Percentiles rank a stretch among this genome's conserved stretches.
phyloP scores from a whole-genome alignment of 768 basidiomycete species.

The Pleurotus platypus region DNA sequence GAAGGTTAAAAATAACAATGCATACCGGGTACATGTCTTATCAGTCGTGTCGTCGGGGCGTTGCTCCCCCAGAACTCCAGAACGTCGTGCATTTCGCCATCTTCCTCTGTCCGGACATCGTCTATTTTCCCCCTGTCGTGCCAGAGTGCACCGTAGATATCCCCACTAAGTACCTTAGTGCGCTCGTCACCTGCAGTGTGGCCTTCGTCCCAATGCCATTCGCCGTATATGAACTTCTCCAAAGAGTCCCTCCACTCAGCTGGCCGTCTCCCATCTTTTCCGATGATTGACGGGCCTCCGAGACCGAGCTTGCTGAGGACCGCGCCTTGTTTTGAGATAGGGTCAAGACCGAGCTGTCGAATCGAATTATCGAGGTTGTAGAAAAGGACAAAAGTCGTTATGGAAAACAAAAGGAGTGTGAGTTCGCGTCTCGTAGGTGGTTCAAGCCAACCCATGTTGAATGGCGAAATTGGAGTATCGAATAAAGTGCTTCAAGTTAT shows the following conservation, averaged over 20 bases:
- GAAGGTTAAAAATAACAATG: not conserved
- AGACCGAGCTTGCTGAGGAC: constrained; percentile 37
- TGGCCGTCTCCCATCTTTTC: constrained; percentile 44
- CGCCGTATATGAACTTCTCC: constrained; percentile 63
- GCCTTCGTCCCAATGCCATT: constrained; percentile 64
- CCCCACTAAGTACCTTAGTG: constrained; percentile 32
- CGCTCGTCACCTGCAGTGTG: constrained; percentile 57
- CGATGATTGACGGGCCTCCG: constrained; percentile 31
- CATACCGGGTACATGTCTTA: constrained; percentile 66
- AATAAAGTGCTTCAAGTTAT: too few relatives aligned
- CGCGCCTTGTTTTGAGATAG: constrained; percentile 30
- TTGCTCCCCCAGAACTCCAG: constrained; percentile 52
- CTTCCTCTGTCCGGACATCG: constrained; percentile 15
- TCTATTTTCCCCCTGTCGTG: constrained; percentile 24
- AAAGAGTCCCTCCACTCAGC: constrained; percentile 52
- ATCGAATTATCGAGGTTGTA: constrained; percentile 73
- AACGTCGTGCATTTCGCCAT: constrained; percentile 49
- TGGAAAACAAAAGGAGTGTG: constrained; percentile 60
- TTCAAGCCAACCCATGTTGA: constrained; percentile 54
- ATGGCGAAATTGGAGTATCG: too few relatives aligned
- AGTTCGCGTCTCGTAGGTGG: constrained; percentile 75
- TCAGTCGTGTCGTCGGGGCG: constrained; percentile 51
- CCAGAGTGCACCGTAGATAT: constrained; percentile 2
- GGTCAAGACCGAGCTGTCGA: constrained; percentile 44
- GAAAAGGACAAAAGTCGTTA: constrained; percentile 64